These are phyloP conservation scores for Coniella lustricola DNA, from an alignment of 2,329 filamentous ascomycete genomes.

Conservation along the genomic window DNA sequence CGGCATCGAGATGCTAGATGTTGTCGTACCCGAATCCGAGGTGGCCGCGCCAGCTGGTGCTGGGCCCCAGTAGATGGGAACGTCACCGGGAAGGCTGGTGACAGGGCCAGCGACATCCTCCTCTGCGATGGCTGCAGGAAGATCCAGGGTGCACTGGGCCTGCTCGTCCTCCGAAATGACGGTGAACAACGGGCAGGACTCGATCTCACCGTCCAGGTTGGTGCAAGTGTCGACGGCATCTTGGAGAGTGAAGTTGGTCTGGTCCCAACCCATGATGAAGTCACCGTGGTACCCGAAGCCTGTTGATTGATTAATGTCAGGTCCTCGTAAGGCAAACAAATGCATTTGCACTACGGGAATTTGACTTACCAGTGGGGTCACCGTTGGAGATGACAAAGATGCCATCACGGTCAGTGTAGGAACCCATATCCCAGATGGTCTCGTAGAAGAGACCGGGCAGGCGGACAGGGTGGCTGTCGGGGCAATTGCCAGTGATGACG, in stretches of 20 bases:
- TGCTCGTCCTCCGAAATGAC: constrained; percentile 53
- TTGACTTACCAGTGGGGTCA: constrained; percentile 58
- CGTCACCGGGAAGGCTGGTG: constrained; percentile 58
- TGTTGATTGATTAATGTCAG: constrained; percentile 24
- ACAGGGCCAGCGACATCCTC: constrained; percentile 56
- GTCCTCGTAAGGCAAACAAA: neutral
- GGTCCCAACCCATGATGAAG: constrained; percentile 74
- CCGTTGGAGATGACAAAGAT: constrained; percentile 72
- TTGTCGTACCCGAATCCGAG: constrained; percentile 12
- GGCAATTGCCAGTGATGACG: constrained; percentile 72
- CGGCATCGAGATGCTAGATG: constrained; percentile 20
- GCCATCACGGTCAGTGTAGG: constrained; percentile 56
- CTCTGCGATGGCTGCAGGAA: constrained; percentile 45
- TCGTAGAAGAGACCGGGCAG: constrained; percentile 76
- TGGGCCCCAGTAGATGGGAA: constrained; percentile 35
- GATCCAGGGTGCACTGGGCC: constrained; percentile 53
- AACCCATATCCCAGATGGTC: constrained; percentile 71
- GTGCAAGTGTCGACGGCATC: constrained; percentile 70
- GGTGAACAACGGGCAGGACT: constrained; percentile 69
- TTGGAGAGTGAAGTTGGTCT: constrained; percentile 52
- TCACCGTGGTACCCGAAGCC: constrained; percentile 74
- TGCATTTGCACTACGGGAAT: neutral
- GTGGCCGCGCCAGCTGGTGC: constrained; percentile 18
- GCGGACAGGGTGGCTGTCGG: constrained; percentile 58
- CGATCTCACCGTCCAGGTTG: constrained; percentile 57